These are phyloP conservation scores for Globisporangium abappressorium DNA, from an alignment of 352 stramenopile genomes.

Conservation along the genomic window DNA sequence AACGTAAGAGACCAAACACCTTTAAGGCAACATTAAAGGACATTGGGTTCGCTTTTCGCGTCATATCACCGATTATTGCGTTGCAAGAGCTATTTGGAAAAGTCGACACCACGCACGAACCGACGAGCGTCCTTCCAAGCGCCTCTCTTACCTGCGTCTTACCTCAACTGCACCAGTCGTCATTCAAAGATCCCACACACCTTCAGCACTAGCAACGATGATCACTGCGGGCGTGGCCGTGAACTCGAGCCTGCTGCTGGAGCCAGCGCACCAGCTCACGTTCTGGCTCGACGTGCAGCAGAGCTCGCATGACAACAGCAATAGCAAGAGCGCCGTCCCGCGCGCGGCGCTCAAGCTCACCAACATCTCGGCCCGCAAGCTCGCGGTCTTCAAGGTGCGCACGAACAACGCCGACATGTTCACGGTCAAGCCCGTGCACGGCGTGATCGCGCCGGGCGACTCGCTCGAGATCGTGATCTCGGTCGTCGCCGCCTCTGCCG, in stretches of 20 bases:
- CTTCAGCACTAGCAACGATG: slow-evolving; percentile 24
- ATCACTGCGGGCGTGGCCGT: slow-evolving; percentile 69
- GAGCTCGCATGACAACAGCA: background rate
- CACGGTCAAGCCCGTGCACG: slow-evolving; percentile 65
- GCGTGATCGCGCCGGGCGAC: slow-evolving; percentile 39
- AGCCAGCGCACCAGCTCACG: slow-evolving; percentile 54
- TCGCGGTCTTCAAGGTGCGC: slow-evolving; percentile 71
- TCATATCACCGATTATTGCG: background rate
- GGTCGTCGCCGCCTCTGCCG: slow-evolving; percentile 28
- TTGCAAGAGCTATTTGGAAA: background rate
- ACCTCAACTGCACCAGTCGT: background rate
- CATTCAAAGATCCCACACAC: background rate
- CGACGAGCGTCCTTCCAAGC: background rate
- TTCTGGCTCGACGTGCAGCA: slow-evolving; percentile 28
- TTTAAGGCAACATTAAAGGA: background rate
- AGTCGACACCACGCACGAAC: background rate
- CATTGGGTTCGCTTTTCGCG: background rate
- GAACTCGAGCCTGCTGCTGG: slow-evolving; percentile 72
- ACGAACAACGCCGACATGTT: slow-evolving; percentile 79
- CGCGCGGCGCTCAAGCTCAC: slow-evolving; percentile 31
- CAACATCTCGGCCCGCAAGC: slow-evolving; percentile 61
- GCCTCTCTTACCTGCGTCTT: background rate
- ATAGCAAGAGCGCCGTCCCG: background rate
- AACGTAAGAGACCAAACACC: background rate
- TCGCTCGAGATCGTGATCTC: slow-evolving; percentile 39